Base-by-base conservation (phyloP, 2,329 filamentous ascomycete genomes). In the Colletotrichum limetticola region DNA sequence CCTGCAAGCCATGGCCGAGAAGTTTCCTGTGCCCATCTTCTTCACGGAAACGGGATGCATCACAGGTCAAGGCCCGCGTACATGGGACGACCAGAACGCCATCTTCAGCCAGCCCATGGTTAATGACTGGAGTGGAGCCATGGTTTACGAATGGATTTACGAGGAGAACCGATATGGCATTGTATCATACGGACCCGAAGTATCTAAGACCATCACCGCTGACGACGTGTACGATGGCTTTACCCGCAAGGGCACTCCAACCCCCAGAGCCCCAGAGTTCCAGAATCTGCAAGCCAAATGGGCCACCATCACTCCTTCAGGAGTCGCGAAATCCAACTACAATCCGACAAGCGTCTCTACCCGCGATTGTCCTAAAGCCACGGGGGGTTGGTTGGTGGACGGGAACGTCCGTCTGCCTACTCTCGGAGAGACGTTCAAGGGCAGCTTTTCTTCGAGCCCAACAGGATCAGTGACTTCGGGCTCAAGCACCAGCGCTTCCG, bases 11-110 rank as follows among this genome's bases (percentile, higher is more conserved):
- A 91, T 93, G 75, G 91, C 93, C 6, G 87, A 88, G 49, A 83
- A 90, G 77, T 95, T 95, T 82, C 92, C 91, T 59, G 91, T 97
- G n/a, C 95, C 94, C 24, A 94, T 97, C 78, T 95, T 95, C 86
- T 94, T 97, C 83, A 95, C 94, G 42, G 95, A 97, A 83, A 97
- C 94, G 3, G 95, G 95, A 71, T 97, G 95, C 87, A 95, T 94
- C 80, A 87, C 85, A 1, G 76, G 76, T 6, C 86, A 87, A 1
- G 83, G 84, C 1, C 91, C 92, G 0, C 88, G 93, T 56, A 83
- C 86, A 1, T 95, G 93, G 79, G 86, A 86, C 28, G 93, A 97
- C 79, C 94, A 97, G 82, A 86, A 89, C 53, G 91, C 94, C 62
- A 94, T 97, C 76, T 93, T 97, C 77, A 92, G 93, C 56, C 77